Conservation (phyloP, 441 rosid genomes). For the Hypseocharis bilobata region DNA sequence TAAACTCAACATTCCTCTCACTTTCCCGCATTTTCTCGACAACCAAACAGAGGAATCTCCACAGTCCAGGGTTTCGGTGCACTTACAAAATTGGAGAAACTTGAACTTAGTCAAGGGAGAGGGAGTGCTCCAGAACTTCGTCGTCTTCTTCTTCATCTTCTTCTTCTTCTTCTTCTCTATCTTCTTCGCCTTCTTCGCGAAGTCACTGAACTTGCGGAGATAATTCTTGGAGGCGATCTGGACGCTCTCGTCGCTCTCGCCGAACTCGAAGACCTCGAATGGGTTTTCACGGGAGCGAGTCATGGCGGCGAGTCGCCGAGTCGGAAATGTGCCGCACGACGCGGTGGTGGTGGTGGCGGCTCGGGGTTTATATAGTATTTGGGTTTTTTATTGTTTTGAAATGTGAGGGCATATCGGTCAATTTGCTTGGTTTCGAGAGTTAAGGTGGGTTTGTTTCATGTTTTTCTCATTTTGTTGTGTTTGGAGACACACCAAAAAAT, state of each 20-base stretch:
- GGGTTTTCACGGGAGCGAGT: not conserved
- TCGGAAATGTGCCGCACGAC: too few relatives aligned
- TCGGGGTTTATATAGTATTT: too few relatives aligned
- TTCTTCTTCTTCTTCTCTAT: not conserved
- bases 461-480: too few relatives aligned
- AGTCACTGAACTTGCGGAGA: not conserved
- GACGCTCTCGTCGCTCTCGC: not conserved
- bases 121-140: not conserved
- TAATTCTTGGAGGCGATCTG: not conserved
- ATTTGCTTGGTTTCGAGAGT: too few relatives aligned
- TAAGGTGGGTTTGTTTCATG: too few relatives aligned
- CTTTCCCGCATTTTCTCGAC: not conserved
- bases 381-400: too few relatives aligned
- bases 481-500: too few relatives aligned
- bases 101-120: not conserved
- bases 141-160: not conserved
- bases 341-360: too few relatives aligned
- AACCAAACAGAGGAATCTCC: not conserved
- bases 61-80: not conserved
- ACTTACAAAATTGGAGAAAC: not conserved
- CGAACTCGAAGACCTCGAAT: constrained; percentile 4
- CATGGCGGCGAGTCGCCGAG: not conserved
- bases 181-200: not conserved
- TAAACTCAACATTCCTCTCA: not conserved
- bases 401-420: too few relatives aligned